These are phyloP conservation scores for Saururus chinensis DNA, from an alignment of 164 flowering plant genomes.

Conservation along the genomic window DNA sequence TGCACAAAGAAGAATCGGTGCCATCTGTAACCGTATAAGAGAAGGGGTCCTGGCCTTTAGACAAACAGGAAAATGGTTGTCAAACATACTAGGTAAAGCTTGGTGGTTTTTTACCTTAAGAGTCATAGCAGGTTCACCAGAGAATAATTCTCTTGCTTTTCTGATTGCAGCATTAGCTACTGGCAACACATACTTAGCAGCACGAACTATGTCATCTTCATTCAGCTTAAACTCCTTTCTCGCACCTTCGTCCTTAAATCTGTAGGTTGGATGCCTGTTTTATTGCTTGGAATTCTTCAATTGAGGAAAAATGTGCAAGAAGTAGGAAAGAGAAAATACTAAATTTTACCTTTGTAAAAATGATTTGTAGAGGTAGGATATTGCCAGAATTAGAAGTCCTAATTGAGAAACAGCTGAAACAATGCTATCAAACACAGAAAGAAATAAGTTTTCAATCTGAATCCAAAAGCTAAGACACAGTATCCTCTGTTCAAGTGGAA, in stretches of 20 bases:
- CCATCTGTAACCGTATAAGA: slow-evolving; percentile 37
- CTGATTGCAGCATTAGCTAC: slow-evolving; percentile 59
- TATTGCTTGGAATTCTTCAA: not conserved
- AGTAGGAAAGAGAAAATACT: not conserved
- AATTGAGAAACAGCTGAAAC: slow-evolving; percentile 60
- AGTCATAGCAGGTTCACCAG: slow-evolving; percentile 90
- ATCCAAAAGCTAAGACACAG: not conserved
- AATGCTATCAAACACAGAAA: slow-evolving; percentile 36
- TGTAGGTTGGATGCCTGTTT: not conserved
- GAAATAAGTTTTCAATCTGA: not conserved
- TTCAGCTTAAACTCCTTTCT: slow-evolving; percentile 33
- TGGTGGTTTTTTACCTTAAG: slow-evolving; percentile 45
- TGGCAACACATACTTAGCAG: slow-evolving; percentile 55
- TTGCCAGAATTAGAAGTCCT: slow-evolving; percentile 57
- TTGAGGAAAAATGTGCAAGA: not conserved
- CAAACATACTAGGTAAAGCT: not conserved
- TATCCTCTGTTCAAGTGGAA: too few relatives aligned
- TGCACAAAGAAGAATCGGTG: slow-evolving; percentile 66
- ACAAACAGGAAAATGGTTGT: not conserved
- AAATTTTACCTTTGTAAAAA: slow-evolving; percentile 45
- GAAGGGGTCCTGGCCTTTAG: not conserved
- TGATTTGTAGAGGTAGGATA: slow-evolving; percentile 61
- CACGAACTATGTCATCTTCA: slow-evolving; percentile 57
- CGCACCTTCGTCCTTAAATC: slow-evolving; percentile 28
- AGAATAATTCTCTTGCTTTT: slow-evolving; percentile 54